phyloP scores from a whole-genome alignment of 2,329 filamentous ascomycete species.

The Trichophyton benhamiae region DNA sequence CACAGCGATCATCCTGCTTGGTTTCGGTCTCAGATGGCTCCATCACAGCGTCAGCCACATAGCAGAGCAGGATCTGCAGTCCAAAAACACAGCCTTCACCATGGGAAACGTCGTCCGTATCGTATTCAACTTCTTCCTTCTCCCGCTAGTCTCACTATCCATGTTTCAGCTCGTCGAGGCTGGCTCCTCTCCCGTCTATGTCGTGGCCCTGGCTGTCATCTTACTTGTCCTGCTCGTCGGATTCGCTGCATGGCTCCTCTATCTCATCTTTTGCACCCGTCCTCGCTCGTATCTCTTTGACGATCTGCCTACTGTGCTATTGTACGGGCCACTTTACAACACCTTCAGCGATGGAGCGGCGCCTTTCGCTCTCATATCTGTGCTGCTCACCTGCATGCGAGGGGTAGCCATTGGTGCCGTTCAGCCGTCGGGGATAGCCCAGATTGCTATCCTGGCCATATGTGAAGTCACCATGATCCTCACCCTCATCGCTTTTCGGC shows the following conservation, averaged over 20 bases:
- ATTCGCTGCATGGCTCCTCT: conserved; percentile 67
- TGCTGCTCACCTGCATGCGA: conserved; percentile 71
- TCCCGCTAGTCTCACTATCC: conserved; percentile 76
- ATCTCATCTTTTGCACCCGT: conserved; percentile 65
- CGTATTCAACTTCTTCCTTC: conserved; percentile 81
- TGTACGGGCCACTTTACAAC: conserved; percentile 91
- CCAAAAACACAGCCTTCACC: conserved; percentile 85
- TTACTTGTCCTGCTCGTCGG: conserved; percentile 60
- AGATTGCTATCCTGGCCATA: conserved; percentile 81
- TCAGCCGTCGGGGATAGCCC: conserved; percentile 83
- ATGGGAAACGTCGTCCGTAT: conserved; percentile 69
- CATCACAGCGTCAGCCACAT: conserved; percentile 58
- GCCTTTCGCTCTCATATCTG: conserved; percentile 75
- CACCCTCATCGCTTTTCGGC: conserved; percentile 76
- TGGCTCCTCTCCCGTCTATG: conserved; percentile 51
- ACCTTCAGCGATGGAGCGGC: conserved; percentile 91
- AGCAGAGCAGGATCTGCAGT: conserved; percentile 72
- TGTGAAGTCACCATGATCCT: conserved; percentile 86
- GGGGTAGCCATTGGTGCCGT: conserved; percentile 86
- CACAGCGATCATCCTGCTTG: conserved; percentile 59
- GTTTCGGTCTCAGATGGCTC: conserved; percentile 65
- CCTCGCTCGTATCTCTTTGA: conserved; percentile 85
- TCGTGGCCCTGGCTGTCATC: conserved; percentile 62
- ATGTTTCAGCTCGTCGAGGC: conserved; percentile 83
- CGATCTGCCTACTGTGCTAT: conserved; percentile 74